A percentile compares a stretch with the other conserved stretches of the same genome.
These are phyloP conservation scores for Epichloe coenophiala DNA, from an alignment of 2,329 filamentous ascomycete species.

Conservation along the genomic window DNA sequence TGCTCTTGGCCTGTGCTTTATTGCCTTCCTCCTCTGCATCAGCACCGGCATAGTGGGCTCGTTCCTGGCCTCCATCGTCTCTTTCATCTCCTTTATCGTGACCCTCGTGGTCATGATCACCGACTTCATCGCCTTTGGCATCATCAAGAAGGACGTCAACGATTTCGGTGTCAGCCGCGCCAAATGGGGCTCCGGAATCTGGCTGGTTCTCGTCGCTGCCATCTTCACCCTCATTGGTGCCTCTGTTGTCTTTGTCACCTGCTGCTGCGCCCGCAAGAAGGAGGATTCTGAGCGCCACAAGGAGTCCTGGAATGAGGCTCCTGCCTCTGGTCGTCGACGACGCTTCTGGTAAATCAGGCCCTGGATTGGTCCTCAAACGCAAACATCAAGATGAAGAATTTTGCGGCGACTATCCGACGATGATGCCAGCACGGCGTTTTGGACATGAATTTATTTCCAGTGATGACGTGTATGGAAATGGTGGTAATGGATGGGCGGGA, in stretches of 20 bases:
- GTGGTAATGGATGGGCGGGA: no score
- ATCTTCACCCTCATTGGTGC: conserved; percentile 41
- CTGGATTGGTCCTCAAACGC: neutral
- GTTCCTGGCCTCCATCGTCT: conserved; percentile 35
- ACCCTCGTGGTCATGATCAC: conserved; percentile 35
- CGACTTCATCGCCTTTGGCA: conserved; percentile 44
- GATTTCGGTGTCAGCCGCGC: conserved; percentile 31
- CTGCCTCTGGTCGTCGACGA: conserved; percentile 1
- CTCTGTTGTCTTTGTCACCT: conserved; percentile 46
- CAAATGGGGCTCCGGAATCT: conserved; percentile 40
- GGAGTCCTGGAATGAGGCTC: conserved; percentile 11
- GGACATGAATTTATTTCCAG: no score
- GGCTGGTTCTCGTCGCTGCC: conserved; percentile 44
- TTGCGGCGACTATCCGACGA: neutral
- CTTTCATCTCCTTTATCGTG: conserved; percentile 37
- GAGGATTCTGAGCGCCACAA: conserved; percentile 14
- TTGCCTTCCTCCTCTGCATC: conserved; percentile 42
- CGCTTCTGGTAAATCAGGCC: conserved; percentile 9
- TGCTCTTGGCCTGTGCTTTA: conserved; percentile 41
- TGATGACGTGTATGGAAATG: neutral
- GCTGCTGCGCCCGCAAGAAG: conserved; percentile 38
- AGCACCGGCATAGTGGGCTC: conserved; percentile 39
- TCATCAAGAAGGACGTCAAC: conserved; percentile 41
- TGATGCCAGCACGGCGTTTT: neutral
- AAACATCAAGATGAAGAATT: neutral